Conservation (phyloP, 202 grass and related monocot genomes). For the Schoenoplectus tabernaemontani region DNA sequence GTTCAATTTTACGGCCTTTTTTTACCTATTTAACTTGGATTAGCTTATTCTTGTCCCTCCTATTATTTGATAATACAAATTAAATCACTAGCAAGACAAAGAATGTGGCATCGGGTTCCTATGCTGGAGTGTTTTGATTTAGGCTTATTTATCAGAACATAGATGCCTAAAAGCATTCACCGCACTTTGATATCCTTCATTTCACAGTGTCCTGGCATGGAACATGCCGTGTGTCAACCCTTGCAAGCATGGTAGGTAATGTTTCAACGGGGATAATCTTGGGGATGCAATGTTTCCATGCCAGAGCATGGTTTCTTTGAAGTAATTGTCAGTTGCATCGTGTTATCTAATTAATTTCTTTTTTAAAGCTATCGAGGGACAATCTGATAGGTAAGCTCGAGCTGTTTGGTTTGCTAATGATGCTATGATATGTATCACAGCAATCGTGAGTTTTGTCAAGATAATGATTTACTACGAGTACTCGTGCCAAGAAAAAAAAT, state of each 20-base stretch:
- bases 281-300: background rate
- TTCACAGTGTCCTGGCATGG: no score
- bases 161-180: background rate
- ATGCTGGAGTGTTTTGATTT: background rate
- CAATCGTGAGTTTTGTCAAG: no score
- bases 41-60: background rate
- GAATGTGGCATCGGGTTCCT: background rate
- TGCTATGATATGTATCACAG: no score
- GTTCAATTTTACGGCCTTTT: background rate
- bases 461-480: no score
- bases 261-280: no score
- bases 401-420: no score
- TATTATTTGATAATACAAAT: background rate
- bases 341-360: background rate
- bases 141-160: background rate
- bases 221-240: no score
- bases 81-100: background rate
- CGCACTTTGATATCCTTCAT: background rate
- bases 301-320: background rate
- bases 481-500: no score
- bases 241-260: no score
- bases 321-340: background rate
- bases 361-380: background rate
- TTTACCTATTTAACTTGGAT: background rate
- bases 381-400: no score